Evolutionary conservation across 176 grass and related monocot genomes (phyloP).

Genomic region (Olyra latifolia): DNA sequence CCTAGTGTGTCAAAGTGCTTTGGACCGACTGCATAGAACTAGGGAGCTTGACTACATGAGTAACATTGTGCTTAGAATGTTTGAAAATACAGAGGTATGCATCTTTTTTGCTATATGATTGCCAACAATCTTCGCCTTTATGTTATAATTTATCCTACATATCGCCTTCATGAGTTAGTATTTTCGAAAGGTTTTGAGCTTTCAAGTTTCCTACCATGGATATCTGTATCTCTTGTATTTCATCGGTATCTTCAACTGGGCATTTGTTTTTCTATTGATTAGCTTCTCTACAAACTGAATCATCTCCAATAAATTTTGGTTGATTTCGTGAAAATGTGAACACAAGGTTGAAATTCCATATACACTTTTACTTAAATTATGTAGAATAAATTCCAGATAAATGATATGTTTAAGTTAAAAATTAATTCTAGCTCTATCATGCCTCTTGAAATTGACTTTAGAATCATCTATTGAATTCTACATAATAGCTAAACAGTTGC

Average conservation of each 20-base stretch:
- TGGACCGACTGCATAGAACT: slow-evolving; percentile 84
- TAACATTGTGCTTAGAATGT: slow-evolving; percentile 95
- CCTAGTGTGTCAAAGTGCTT: slow-evolving; percentile 79
- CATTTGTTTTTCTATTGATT: neutral
- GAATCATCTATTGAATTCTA: no score
- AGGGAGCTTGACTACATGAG: slow-evolving; percentile 99
- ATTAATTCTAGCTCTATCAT: no score
- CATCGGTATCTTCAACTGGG: neutral
- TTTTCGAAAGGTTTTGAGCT: slow-evolving; percentile 15
- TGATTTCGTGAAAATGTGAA: no score
- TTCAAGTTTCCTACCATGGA: slow-evolving; percentile 11
- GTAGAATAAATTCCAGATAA: no score
- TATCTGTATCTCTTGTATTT: slow-evolving; percentile 1
- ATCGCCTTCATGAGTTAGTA: neutral
- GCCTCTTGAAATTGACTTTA: no score
- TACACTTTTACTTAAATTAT: no score
- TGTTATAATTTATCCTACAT: slow-evolving; percentile 1
- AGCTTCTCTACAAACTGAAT: no score
- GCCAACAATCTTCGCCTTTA: neutral
- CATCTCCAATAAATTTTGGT: no score
- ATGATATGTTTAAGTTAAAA: no score
- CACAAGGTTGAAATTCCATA: no score
- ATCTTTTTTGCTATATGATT: slow-evolving; percentile 26
- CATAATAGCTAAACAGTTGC: no score
- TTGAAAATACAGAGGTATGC: slow-evolving; percentile 92